A percentile compares a stretch with the other conserved stretches of the same genome.
These are phyloP conservation scores for Wickerhamomyces sydowiorum DNA, from an alignment of 805 yeast species.

Conservation along the genomic window DNA sequence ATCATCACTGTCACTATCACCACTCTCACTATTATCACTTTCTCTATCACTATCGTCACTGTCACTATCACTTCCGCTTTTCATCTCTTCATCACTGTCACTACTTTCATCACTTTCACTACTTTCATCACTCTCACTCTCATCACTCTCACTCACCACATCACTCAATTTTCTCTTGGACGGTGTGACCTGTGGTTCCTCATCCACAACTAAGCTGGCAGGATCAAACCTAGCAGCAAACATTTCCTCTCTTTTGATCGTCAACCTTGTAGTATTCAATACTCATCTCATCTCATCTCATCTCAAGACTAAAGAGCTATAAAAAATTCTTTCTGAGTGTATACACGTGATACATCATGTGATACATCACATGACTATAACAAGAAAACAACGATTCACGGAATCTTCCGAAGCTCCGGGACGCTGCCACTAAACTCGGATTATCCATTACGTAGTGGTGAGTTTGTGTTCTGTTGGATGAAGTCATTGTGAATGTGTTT, in stretches of 20 bases:
- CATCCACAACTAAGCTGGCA: slow-evolving; percentile 15
- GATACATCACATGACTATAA: no score
- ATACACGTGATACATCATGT: no score
- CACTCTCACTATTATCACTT: slow-evolving; percentile 14
- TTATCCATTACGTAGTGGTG: background rate
- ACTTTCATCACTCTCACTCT: slow-evolving; percentile 8
- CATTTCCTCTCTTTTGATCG: no score
- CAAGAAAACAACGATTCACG: no score
- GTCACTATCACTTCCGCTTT: slow-evolving; percentile 7
- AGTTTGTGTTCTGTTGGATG: background rate
- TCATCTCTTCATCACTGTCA: slow-evolving; percentile 6
- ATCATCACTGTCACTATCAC: slow-evolving; percentile 15
- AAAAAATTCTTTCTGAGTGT: no score
- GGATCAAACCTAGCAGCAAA: slow-evolving; percentile 67
- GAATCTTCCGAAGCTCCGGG: background rate
- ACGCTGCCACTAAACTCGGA: no score
- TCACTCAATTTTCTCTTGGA: slow-evolving; percentile 21
- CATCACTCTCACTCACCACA: slow-evolving; percentile 9
- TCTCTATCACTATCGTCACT: slow-evolving; percentile 11
- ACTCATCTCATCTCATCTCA: background rate
- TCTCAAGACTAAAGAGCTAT: no score
- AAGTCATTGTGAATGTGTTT: background rate
- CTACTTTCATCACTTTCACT: slow-evolving; percentile 2
- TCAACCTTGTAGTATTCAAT: no score
- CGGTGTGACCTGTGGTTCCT: background rate